These are phyloP conservation scores for Talaromyces ruber DNA, from an alignment of 495 filamentous ascomycete species.

Conservation along the genomic window DNA sequence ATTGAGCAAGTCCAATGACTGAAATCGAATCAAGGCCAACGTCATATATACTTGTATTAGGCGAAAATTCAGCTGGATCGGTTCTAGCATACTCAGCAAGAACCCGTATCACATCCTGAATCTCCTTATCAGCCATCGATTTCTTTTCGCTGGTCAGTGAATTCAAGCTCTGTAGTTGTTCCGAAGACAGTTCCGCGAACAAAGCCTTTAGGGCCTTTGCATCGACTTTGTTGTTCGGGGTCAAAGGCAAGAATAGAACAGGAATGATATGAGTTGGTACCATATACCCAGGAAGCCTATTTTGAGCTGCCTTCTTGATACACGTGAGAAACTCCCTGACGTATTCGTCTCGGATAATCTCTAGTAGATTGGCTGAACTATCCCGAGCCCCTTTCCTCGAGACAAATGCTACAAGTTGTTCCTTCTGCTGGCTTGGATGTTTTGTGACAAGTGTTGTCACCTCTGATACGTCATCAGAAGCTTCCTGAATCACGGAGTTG, in stretches of 20 bases:
- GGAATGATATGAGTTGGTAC: slow-evolving; percentile 65
- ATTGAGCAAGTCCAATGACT: slow-evolving; percentile 52
- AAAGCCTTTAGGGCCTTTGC: slow-evolving; percentile 49
- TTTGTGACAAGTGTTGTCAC: slow-evolving; percentile 59
- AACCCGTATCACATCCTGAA: slow-evolving; percentile 34
- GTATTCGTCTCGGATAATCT: slow-evolving; percentile 8
- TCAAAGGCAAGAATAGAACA: slow-evolving; percentile 55
- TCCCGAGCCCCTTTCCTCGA: slow-evolving; percentile 20
- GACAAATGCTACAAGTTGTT: slow-evolving; percentile 65
- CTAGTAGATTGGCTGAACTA: slow-evolving; percentile 7
- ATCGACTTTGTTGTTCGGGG: slow-evolving; percentile 69
- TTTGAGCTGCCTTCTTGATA: slow-evolving; percentile 45
- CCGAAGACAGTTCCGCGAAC: slow-evolving; percentile 45
- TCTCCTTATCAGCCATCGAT: slow-evolving; percentile 27
- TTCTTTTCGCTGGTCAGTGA: slow-evolving; percentile 22
- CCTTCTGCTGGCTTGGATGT: slow-evolving; percentile 52
- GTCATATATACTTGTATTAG: slow-evolving; percentile 64
- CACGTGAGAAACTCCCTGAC: slow-evolving; percentile 10
- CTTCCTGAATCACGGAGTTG: slow-evolving; percentile 14
- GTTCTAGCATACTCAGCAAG: slow-evolving; percentile 42
- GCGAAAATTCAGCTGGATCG: slow-evolving; percentile 31
- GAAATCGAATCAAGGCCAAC: slow-evolving; percentile 79
- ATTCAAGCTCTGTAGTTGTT: slow-evolving; percentile 47
- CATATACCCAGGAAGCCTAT: slow-evolving; percentile 64
- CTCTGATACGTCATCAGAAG: slow-evolving; percentile 31